phyloP scores from a whole-genome alignment of 768 basidiomycete species.

The Fistulinella prunicolor region DNA sequence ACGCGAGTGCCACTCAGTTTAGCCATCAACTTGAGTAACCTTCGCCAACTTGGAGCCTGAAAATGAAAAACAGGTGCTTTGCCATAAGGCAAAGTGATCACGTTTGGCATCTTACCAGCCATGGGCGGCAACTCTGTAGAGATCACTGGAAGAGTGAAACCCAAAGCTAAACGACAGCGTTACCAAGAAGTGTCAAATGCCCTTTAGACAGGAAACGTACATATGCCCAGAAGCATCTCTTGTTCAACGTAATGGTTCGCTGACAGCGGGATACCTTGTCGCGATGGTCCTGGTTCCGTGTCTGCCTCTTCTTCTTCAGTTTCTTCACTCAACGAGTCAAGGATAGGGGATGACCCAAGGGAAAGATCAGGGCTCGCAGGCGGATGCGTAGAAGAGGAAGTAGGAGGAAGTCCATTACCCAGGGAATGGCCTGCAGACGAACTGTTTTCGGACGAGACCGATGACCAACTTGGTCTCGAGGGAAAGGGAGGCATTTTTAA shows the following conservation, averaged over 20 bases:
- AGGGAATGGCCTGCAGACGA: constrained; percentile 9
- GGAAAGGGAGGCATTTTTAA: constrained; percentile 11
- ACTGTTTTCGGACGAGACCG: constrained; percentile 25
- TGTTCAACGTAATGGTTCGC: constrained; percentile 51
- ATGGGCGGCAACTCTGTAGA: constrained; percentile 45
- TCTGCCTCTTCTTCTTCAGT: constrained; percentile 17
- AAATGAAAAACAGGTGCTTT: constrained; percentile 67
- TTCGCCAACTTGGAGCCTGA: constrained; percentile 72
- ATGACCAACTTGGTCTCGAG: constrained; percentile 24
- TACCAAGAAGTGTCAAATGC: neutral
- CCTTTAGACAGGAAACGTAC: constrained; percentile 43
- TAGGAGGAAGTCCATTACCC: constrained; percentile 12
- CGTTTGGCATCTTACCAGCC: constrained; percentile 59
- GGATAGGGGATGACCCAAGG: constrained; percentile 9
- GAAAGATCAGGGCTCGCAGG: constrained; percentile 27
- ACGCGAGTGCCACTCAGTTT: constrained; percentile 65
- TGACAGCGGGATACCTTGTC: constrained; percentile 13
- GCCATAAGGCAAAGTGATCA: constrained; percentile 72
- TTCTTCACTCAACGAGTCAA: constrained; percentile 18
- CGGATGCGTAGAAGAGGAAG: constrained; percentile 14
- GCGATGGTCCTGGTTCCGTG: constrained; percentile 14
- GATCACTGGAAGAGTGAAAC: constrained; percentile 60
- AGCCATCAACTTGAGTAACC: constrained; percentile 72
- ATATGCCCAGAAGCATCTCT: constrained; percentile 56
- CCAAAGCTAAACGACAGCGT: constrained; percentile 50